Base-by-base conservation (phyloP, 83 land plant species). In the Picea abies region DNA sequence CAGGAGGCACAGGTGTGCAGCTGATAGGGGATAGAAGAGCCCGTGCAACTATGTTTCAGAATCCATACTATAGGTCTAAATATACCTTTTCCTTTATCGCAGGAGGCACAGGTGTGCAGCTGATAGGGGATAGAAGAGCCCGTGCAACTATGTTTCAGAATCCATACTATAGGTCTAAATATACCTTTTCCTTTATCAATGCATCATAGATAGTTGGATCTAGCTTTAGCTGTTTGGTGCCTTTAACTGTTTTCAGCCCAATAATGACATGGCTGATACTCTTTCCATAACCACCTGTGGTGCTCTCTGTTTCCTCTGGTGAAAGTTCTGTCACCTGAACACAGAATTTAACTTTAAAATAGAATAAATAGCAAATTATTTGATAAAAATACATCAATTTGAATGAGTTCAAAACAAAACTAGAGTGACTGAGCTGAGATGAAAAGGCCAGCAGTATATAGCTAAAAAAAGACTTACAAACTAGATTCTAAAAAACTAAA, bases 161-260 rank as follows among this genome's bases (percentile, higher is more conserved):
- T 52, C 56, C 12, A 52, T 52, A 11, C 56, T 52, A 52, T 10
- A 35, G 15, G 29, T n/a, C 5, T 15, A 22, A 41, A 14, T 12
- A 15, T 67, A 95, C 99, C 98, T 95, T 97, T 71, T 97, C 99
- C 81, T 97, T 97, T 32, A 97, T 94, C 73, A 97, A 85, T 29
- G 99, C 99, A 87, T 97, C 99, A 87, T 97, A 97, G 60, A 97
- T 97, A 56, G 98, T 94, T 9, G 99, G 99, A 82, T 97, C 99
- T 82, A 97, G 85, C 86, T 97, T 97, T 81, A 97, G 85, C 79
- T 97, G 98, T 80, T 97, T 97, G 44, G 99, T 92, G 82, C 99
- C 99, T 87, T 96, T 97, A 61, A 97, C 94, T 73, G 98, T 97
- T 79, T 96, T 97, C 37, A 97, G 80, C 66, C 98, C 98, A 89